These are phyloP conservation scores for Dalbergia oliveri DNA, from an alignment of 306 rosid species.

Conservation along the genomic window DNA sequence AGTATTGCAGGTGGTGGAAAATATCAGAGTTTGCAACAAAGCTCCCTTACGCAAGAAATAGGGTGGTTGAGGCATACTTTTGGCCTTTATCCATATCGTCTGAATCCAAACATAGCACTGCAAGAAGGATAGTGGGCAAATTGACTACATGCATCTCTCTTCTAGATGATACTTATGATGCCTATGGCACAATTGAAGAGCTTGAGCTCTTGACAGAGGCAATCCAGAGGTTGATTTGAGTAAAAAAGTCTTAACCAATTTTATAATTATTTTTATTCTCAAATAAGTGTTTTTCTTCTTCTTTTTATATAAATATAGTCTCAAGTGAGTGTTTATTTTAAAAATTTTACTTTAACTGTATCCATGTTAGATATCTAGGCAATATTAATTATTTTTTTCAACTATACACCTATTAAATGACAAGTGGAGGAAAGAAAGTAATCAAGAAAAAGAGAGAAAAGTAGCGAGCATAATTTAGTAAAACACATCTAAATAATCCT, in stretches of 20 bases:
- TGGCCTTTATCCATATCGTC: constrained; percentile 17
- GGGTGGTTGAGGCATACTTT: constrained; percentile 47
- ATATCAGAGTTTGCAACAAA: constrained; percentile 29
- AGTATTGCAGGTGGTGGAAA: constrained; percentile 52
- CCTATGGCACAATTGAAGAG: constrained; percentile 54
- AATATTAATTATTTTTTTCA: too few relatives aligned
- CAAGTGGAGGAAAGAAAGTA: too few relatives aligned
- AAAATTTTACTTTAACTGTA: too few relatives aligned
- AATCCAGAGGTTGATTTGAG: constrained; percentile 40
- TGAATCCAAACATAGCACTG: constrained; percentile 33
- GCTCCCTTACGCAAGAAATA: constrained; percentile 50
- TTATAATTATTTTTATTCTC: too few relatives aligned
- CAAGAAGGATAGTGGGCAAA: constrained; percentile 40
- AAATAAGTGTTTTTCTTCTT: too few relatives aligned
- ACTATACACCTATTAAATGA: too few relatives aligned
- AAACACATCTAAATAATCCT: too few relatives aligned
- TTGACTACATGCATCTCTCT: not conserved
- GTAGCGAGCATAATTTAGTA: too few relatives aligned
- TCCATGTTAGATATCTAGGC: too few relatives aligned
- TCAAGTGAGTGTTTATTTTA: too few relatives aligned
- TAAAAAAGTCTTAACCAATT: not conserved
- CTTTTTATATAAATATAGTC: too few relatives aligned
- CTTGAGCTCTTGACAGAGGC: constrained; percentile 55
- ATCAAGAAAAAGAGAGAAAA: too few relatives aligned
- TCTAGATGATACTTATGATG: constrained; percentile 57